Percentiles rank a stretch among this genome's conserved stretches.
Conservation (phyloP, 2,329 filamentous ascomycete genomes). For the Fusarium metavorans region DNA sequence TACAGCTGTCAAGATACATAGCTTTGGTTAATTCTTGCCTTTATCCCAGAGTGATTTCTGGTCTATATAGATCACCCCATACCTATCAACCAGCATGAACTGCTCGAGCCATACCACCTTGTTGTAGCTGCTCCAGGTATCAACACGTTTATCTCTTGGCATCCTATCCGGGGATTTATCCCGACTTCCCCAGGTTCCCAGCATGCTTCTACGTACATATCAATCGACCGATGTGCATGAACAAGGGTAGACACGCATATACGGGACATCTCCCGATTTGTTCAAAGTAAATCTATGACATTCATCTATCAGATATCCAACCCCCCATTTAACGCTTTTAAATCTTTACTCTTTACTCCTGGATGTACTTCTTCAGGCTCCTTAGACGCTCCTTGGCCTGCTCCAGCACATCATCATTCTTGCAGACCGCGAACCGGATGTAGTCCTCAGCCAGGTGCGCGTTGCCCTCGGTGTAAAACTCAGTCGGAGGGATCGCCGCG, state of each 20-base stretch:
- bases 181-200: neutral
- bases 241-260: constrained; percentile 3
- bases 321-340: neutral
- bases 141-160: constrained; percentile 1
- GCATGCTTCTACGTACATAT: neutral
- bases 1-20: neutral
- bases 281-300: constrained; percentile 13
- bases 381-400: constrained; percentile 81
- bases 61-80: neutral
- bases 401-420: constrained; percentile 87
- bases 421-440: constrained; percentile 95
- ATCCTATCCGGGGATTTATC: neutral
- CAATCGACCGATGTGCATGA: neutral
- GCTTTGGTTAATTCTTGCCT: neutral
- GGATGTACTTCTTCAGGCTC: constrained; percentile 78
- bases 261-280: neutral
- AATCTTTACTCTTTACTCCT: constrained; percentile 30
- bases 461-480: constrained; percentile 93
- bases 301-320: constrained; percentile 13
- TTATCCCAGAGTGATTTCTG: neutral
- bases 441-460: constrained; percentile 91
- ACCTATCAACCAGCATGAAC: neutral
- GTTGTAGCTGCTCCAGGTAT: neutral
- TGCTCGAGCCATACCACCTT: neutral
- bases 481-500: constrained; percentile 94